Evolutionary conservation across 2,329 filamentous ascomycete species (phyloP).

Genomic region (Ophiostoma perfectum): DNA sequence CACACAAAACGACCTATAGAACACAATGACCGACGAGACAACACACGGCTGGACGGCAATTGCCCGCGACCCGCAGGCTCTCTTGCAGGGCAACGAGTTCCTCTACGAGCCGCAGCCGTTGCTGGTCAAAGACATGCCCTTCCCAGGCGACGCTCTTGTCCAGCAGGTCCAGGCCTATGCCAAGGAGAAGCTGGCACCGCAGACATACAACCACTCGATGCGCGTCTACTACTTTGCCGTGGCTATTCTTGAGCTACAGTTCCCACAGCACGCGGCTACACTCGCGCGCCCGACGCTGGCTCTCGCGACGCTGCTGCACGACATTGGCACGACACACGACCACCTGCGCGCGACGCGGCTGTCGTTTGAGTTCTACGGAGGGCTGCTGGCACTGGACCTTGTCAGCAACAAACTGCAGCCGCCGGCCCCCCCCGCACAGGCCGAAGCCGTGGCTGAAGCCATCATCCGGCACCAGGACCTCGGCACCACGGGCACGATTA

Average conservation of each 20-base stretch:
- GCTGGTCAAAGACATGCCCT: background rate
- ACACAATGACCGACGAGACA: no score
- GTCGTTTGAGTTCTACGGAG: background rate
- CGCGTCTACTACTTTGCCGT: constrained; percentile 1
- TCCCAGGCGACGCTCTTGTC: background rate
- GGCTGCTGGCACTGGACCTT: background rate
- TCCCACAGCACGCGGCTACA: background rate
- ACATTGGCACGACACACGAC: background rate
- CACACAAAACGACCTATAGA: background rate
- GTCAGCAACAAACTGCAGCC: background rate
- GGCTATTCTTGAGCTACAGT: background rate
- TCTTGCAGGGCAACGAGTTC: background rate
- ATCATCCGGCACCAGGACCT: background rate
- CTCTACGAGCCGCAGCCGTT: background rate
- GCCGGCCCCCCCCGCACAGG: background rate
- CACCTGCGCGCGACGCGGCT: background rate
- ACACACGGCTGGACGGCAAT: background rate
- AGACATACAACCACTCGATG: background rate
- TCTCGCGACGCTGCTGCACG: background rate
- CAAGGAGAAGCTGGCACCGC: background rate
- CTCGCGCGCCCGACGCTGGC: background rate
- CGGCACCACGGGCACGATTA: background rate
- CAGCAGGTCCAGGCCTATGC: background rate
- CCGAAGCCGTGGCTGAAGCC: background rate
- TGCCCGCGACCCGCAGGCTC: background rate